phyloP scores from a whole-genome alignment of 768 basidiomycete species.

The Clitopilus hobsonii region DNA sequence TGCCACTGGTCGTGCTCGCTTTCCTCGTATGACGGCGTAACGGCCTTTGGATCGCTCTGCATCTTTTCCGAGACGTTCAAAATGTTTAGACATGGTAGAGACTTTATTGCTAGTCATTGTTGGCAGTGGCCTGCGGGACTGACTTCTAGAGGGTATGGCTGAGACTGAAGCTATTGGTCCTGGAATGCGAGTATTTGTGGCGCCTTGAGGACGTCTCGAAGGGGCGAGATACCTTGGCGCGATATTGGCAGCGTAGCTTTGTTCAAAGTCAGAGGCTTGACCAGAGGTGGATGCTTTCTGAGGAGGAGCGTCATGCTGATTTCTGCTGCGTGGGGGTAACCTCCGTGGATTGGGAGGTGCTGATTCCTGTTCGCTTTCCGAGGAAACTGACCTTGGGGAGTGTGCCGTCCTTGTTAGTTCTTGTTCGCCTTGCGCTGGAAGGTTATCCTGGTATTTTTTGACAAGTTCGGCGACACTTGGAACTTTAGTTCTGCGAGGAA shows the following conservation, averaged over 20 bases:
- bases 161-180: conserved; percentile 33
- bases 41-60: conserved; percentile 70
- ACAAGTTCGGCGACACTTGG: conserved; percentile 83
- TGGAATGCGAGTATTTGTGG: conserved; percentile 43
- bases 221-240: conserved; percentile 71
- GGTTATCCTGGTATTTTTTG: conserved; percentile 72
- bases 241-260: conserved; percentile 87
- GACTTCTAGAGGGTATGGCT: conserved; percentile 16
- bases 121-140: conserved; percentile 53
- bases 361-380: conserved; percentile 81
- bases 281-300: conserved; percentile 61
- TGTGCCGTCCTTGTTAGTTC: conserved; percentile 70
- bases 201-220: conserved; percentile 38
- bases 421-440: conserved; percentile 68
- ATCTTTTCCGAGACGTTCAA: conserved; percentile 78
- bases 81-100: conserved; percentile 84
- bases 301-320: conserved; percentile 42
- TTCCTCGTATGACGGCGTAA: conserved; percentile 83
- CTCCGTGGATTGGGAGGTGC: conserved; percentile 31
- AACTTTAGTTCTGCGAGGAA: conserved; percentile 59
- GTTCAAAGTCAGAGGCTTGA: conserved; percentile 92
- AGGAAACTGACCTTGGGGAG: conserved; percentile 52
- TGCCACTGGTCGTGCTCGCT: conserved; percentile 85
- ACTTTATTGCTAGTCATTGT: conserved; percentile 63
- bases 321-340: conserved; percentile 38